Evolutionary conservation across 2,329 filamentous ascomycete genomes (phyloP).

Genomic region (Ramichloridium luteum): DNA sequence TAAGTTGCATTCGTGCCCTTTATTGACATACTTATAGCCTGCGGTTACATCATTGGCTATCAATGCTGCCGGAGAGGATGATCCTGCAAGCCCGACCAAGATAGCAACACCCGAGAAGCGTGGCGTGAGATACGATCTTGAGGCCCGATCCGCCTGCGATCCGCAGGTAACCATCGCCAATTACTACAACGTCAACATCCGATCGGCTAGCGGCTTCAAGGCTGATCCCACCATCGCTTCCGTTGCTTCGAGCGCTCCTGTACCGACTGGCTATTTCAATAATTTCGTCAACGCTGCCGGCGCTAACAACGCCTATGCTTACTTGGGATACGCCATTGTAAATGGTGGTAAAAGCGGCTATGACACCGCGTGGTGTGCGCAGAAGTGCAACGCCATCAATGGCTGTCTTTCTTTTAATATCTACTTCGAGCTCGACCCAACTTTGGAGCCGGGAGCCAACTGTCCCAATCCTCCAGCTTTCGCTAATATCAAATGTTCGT

Average conservation of each 20-base stretch:
- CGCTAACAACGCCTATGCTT: constrained; percentile 8
- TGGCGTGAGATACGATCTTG: too few species aligned
- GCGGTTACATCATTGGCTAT: neutral
- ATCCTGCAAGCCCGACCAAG: too few species aligned
- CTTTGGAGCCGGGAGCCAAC: constrained; percentile 18
- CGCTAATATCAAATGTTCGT: constrained; percentile 26
- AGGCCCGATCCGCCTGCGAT: constrained; percentile 2
- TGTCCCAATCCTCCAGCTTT: constrained; percentile 26
- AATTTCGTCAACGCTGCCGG: constrained; percentile 11
- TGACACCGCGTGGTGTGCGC: constrained; percentile 8
- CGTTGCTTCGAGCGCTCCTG: constrained; percentile 4
- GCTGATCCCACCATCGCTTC: neutral
- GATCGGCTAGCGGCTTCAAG: neutral
- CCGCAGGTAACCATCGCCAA: neutral
- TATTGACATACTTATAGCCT: neutral
- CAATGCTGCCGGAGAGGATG: neutral
- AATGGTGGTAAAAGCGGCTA: constrained; percentile 8
- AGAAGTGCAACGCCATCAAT: constrained; percentile 10
- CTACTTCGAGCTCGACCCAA: constrained; percentile 25
- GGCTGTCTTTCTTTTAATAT: constrained; percentile 17
- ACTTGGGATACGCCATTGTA: constrained; percentile 9
- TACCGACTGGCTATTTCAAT: constrained; percentile 9
- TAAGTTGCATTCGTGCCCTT: neutral
- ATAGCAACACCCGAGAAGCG: neutral
- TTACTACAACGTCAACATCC: constrained; percentile 1